These are phyloP conservation scores for Myriosclerotinia duriaeana DNA, from an alignment of 2,329 filamentous ascomycete species.

Conservation along the genomic window DNA sequence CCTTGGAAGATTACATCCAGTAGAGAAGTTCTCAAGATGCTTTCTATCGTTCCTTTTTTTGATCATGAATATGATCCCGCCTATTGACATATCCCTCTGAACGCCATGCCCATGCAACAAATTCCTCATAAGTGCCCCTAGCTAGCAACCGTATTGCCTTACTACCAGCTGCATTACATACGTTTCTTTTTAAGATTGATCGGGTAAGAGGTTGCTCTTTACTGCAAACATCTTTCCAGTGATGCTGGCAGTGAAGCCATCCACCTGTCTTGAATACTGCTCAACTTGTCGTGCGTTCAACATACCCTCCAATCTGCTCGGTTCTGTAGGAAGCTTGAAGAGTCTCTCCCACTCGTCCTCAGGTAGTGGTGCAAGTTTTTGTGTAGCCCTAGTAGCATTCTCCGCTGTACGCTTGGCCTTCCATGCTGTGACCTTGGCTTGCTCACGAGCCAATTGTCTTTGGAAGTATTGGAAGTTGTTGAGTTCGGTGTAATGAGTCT, in stretches of 20 bases:
- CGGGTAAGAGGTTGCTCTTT: constrained; percentile 64
- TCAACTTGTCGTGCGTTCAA: constrained; percentile 85
- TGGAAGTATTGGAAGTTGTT: constrained; percentile 99
- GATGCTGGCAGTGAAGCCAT: constrained; percentile 89
- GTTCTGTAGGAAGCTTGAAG: constrained; percentile 95
- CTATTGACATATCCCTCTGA: constrained; percentile 31
- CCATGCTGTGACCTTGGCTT: constrained; percentile 95
- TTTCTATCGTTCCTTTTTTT: constrained; percentile 24
- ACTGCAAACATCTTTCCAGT: constrained; percentile 98
- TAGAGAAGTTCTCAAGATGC: constrained; percentile 14
- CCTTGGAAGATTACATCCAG: neutral
- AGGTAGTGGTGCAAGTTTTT: constrained; percentile 84
- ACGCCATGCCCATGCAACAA: constrained; percentile 35
- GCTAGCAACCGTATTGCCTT: constrained; percentile 1
- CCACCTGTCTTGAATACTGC: constrained; percentile 96
- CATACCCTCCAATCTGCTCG: constrained; percentile 63
- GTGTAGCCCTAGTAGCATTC: constrained; percentile 78
- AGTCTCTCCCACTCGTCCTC: constrained; percentile 98
- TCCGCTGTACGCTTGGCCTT: constrained; percentile 95
- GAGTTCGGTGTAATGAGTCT: constrained; percentile 96
- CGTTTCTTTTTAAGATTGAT: constrained; percentile 30
- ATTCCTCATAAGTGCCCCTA: constrained; percentile 24
- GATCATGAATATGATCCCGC: constrained; percentile 23
- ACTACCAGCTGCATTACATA: constrained; percentile 21
- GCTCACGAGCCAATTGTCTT: constrained; percentile 87